A percentile compares a stretch with the other conserved stretches of the same genome.
Evolutionary conservation across 2,329 filamentous ascomycete species (phyloP).

Genomic region (Aspergillus caelatus): DNA sequence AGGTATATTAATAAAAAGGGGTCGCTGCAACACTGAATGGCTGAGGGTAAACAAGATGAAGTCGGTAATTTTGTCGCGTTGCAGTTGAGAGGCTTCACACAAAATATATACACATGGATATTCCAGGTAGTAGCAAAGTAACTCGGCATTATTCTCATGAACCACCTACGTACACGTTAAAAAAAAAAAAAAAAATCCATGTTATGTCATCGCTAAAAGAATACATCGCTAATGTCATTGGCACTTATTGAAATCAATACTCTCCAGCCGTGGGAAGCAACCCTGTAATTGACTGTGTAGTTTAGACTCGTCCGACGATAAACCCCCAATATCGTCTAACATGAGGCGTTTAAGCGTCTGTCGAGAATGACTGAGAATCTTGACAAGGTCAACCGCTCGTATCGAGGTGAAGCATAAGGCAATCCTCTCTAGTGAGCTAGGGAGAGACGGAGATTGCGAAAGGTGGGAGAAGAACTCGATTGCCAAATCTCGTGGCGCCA

Average conservation of each 20-base stretch:
- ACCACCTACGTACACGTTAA: too few species aligned
- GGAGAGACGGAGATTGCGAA: neutral
- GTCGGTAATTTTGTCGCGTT: too few species aligned
- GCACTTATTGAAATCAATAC: constrained; percentile 4
- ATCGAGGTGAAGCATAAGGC: constrained; percentile 9
- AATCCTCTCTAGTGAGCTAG: constrained; percentile 11
- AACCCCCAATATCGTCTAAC: constrained; percentile 2
- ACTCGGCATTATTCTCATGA: too few species aligned
- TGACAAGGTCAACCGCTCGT: constrained; percentile 5
- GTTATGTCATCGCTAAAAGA: neutral
- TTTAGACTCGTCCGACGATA: neutral
- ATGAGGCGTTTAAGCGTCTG: constrained; percentile 6
- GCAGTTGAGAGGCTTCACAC: too few species aligned
- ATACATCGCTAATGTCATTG: neutral
- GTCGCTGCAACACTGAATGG: too few species aligned
- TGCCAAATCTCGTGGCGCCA: constrained; percentile 11
- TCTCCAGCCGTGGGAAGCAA: constrained; percentile 8
- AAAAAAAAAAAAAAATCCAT: too few species aligned
- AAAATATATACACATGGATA: too few species aligned
- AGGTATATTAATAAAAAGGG: too few species aligned
- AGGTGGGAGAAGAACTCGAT: constrained; percentile 15
- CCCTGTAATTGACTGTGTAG: constrained; percentile 4
- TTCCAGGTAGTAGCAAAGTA: too few species aligned
- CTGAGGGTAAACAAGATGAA: too few species aligned
- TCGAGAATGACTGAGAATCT: constrained; percentile 6